Percentiles rank a stretch among this genome's conserved stretches.
phyloP scores from a whole-genome alignment of 441 rosid species.

The Jatropha podagrica region DNA sequence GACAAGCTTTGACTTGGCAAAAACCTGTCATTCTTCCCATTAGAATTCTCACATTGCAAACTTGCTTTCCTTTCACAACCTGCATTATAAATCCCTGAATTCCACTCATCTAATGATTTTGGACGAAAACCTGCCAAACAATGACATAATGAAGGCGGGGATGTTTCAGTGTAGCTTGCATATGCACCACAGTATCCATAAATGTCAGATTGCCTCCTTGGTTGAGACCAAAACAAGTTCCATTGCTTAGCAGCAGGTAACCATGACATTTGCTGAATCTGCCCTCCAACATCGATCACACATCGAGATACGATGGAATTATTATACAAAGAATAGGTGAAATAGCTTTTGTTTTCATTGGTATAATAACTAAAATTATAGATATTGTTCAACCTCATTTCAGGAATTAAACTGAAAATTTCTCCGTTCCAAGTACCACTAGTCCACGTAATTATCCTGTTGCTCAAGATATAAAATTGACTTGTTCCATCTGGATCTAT shows the following conservation, averaged over 20 bases:
- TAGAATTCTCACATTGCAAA: conserved; percentile 39
- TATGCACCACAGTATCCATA: conserved; percentile 55
- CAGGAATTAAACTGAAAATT: conserved; percentile 42
- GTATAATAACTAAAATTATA: conserved; percentile 45
- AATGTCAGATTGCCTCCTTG: conserved; percentile 53
- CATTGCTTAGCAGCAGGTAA: conserved; percentile 26
- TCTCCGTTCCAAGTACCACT: conserved; percentile 57
- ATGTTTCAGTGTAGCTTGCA: conserved; percentile 41
- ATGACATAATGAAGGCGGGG: conserved; percentile 41
- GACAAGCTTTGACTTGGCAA: conserved; percentile 16
- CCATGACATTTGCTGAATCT: conserved; percentile 47
- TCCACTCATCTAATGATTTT: neutral
- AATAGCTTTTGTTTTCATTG: conserved; percentile 46
- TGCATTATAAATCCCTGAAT: conserved; percentile 34
- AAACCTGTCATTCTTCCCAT: conserved; percentile 36
- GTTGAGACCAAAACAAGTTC: conserved; percentile 64
- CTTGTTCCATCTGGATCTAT: conserved; percentile 46
- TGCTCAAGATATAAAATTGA: conserved; percentile 43
- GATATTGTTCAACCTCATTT: conserved; percentile 44
- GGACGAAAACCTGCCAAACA: conserved; percentile 27
- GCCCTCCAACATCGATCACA: conserved; percentile 50
- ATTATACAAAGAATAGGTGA: conserved; percentile 42
- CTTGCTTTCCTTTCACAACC: conserved; percentile 49
- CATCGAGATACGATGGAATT: conserved; percentile 28
- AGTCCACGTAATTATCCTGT: conserved; percentile 38